phyloP scores from a whole-genome alignment of 2,329 filamentous ascomycete species.

The Cladosporium sp. region DNA sequence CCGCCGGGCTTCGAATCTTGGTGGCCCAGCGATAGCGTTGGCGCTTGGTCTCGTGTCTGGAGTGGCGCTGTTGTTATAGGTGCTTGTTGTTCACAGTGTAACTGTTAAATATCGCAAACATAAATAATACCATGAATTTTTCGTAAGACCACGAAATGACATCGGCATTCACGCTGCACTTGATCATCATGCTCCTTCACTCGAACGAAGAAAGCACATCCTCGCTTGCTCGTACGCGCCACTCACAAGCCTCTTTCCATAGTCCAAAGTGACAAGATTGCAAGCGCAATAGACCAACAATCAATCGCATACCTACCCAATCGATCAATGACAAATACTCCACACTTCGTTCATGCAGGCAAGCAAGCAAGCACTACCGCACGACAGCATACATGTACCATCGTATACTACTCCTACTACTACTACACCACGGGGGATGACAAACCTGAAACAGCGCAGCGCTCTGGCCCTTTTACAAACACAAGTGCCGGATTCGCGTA shows the following conservation, averaged over 20 bases:
- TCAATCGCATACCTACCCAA: background rate
- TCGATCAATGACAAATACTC: background rate
- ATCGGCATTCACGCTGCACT: background rate
- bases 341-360: background rate
- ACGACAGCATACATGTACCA: background rate
- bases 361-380: background rate
- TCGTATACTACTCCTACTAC: background rate
- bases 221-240: background rate
- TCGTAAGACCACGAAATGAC: background rate
- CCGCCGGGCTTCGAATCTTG: background rate
- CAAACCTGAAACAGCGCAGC: background rate
- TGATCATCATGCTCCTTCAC: background rate
- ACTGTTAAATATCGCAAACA: background rate
- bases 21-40: background rate
- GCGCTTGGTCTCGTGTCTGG: slow-evolving; percentile 8
- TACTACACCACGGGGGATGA: background rate
- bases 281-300: background rate
- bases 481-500: background rate
- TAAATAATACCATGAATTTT: background rate
- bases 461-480: background rate
- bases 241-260: background rate
- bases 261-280: background rate
- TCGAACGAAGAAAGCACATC: background rate
- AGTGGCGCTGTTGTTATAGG: slow-evolving; percentile 6
- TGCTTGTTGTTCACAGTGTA: background rate